Evolutionary conservation across 2,329 filamentous ascomycete genomes (phyloP).

Genomic region (Dactylellina cionopaga): DNA sequence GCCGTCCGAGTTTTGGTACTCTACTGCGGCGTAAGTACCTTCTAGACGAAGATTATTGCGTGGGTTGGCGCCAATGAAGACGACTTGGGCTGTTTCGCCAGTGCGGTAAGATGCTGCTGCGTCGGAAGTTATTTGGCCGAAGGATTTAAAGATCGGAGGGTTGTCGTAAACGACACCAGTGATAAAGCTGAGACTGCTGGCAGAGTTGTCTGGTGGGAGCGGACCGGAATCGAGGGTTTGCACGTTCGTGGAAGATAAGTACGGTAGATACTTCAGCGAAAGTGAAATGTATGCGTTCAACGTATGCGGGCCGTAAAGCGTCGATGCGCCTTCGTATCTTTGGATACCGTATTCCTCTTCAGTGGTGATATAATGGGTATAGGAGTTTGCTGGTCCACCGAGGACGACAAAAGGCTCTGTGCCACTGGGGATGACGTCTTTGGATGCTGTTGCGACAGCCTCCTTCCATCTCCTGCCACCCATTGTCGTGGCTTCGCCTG

Average conservation of each 20-base stretch:
- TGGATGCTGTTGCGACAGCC: conserved; percentile 70
- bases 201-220: conserved; percentile 79
- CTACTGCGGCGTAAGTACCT: conserved; percentile 79
- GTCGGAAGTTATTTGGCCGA: conserved; percentile 73
- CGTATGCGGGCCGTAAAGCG: conserved; percentile 83
- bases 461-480: conserved; percentile 85
- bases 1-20: conserved; percentile 66
- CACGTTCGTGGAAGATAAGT: conserved; percentile 68
- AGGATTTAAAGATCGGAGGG: conserved; percentile 72
- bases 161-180: conserved; percentile 79
- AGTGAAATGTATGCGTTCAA: conserved; percentile 88
- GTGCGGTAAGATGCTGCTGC: conserved; percentile 67
- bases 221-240: conserved; percentile 67
- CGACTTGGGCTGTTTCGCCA: conserved; percentile 72
- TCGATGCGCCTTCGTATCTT: conserved; percentile 94
- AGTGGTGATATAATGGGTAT: conserved; percentile 83
- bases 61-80: conserved; percentile 87
- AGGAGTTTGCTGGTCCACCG: conserved; percentile 88
- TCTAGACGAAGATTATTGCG: conserved; percentile 85
- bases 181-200: conserved; percentile 81
- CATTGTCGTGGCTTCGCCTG: conserved; percentile 93
- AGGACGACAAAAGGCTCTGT: conserved; percentile 75
- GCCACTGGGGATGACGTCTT: conserved; percentile 58
- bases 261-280: conserved; percentile 76
- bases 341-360: conserved; percentile 84